phyloP scores from a whole-genome alignment of 176 grass and related monocot species.

The Urochloa ruziziensis region DNA sequence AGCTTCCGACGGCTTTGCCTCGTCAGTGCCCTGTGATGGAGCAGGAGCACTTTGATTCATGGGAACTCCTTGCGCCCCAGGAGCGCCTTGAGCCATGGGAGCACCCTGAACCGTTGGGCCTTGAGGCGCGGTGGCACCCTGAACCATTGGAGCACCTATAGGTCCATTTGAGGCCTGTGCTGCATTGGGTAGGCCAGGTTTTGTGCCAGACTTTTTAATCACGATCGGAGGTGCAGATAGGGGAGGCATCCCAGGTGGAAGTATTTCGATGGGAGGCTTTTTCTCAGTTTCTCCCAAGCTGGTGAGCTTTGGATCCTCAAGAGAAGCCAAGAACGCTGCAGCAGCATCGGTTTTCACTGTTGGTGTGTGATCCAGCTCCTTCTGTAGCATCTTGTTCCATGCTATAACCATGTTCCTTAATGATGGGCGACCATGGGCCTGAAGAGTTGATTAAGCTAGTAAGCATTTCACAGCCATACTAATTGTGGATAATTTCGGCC shows the following conservation, averaged over 20 bases:
- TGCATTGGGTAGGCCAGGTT: constrained; percentile 39
- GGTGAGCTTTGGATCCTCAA: constrained; percentile 92
- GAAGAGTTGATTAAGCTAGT: constrained; percentile 32
- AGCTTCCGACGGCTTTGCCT: constrained; percentile 43
- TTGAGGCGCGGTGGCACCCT: constrained; percentile 15
- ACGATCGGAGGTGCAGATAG: constrained; percentile 82
- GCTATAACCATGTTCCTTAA: constrained; percentile 76
- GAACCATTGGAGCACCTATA: constrained; percentile 40
- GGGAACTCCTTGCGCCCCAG: neutral
- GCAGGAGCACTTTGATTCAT: constrained; percentile 26
- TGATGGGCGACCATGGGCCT: constrained; percentile 94
- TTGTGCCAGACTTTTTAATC: constrained; percentile 57
- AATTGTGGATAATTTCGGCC: neutral
- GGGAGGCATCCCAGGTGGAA: constrained; percentile 95
- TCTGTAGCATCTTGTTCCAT: constrained; percentile 96
- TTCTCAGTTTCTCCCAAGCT: constrained; percentile 76
- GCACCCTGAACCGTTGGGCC: constrained; percentile 25
- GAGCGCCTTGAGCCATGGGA: neutral
- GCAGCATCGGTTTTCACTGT: constrained; percentile 91
- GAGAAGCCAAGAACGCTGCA: constrained; percentile 89
- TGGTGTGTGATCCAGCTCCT: constrained; percentile 86
- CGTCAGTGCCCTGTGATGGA: constrained; percentile 3
- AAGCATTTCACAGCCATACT: constrained; percentile 15
- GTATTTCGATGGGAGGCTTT: constrained; percentile 95
- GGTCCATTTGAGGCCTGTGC: constrained; percentile 28